phyloP scores from a whole-genome alignment of 2,329 filamentous ascomycete species.

The Nemania serpens region DNA sequence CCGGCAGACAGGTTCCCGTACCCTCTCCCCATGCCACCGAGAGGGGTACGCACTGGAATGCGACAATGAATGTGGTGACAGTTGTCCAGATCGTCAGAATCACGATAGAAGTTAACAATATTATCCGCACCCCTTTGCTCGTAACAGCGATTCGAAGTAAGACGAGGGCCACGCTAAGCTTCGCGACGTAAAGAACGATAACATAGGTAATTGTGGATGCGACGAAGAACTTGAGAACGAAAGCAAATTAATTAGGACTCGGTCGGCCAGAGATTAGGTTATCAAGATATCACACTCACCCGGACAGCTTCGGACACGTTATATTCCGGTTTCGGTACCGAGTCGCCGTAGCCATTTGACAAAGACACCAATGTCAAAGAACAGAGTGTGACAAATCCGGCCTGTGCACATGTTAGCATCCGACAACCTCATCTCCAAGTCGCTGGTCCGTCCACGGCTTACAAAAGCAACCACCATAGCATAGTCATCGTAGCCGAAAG shows the following conservation, averaged over 20 bases:
- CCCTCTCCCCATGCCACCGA: constrained; percentile 29
- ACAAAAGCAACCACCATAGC: constrained; percentile 29
- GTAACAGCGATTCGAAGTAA: constrained; percentile 29
- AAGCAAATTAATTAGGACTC: constrained; percentile 4
- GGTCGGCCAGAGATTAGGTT: neutral
- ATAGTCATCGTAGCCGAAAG: constrained; percentile 30
- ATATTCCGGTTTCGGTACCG: constrained; percentile 2
- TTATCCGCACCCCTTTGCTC: constrained; percentile 23
- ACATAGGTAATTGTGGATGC: constrained; percentile 28
- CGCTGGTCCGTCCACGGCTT: neutral
- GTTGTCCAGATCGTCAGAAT: constrained; percentile 27
- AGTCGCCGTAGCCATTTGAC: constrained; percentile 23
- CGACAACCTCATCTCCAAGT: neutral
- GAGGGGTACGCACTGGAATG: constrained; percentile 26
- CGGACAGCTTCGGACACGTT: constrained; percentile 15
- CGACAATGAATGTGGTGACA: constrained; percentile 27
- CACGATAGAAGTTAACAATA: constrained; percentile 24
- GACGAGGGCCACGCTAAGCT: constrained; percentile 30
- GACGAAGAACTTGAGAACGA: constrained; percentile 25
- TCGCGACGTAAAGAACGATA: constrained; percentile 28
- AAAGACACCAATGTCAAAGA: constrained; percentile 25
- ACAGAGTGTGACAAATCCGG: constrained; percentile 26
- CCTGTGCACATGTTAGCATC: constrained; percentile 21
- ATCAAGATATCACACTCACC: constrained; percentile 16
- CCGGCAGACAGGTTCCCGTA: constrained; percentile 25